Evolutionary conservation across 352 stramenopile genomes (phyloP).

Genomic region (Globisporangium alternatum): DNA sequence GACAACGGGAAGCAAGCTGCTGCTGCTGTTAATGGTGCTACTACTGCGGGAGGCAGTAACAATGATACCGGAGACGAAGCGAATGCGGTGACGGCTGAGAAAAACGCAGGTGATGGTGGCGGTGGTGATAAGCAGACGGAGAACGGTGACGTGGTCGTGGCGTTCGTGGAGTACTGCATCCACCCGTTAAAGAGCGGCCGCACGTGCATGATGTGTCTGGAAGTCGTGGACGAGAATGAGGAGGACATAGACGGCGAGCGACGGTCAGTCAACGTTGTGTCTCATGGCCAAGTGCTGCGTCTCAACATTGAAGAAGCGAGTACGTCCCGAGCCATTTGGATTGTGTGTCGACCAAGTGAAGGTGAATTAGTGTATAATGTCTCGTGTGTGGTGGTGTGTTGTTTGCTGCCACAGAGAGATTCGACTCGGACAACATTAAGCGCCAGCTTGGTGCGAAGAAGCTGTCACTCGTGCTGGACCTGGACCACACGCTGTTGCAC

Average conservation of each 20-base stretch:
- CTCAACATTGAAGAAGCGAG: constrained; percentile 96
- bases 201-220: constrained; percentile 81
- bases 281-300: constrained; percentile 89
- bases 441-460: constrained; percentile 88
- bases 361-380: constrained; percentile 39
- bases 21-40: not conserved
- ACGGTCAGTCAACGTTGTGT: constrained; percentile 73
- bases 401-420: constrained; percentile 60
- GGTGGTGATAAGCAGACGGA: not conserved
- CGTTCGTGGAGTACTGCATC: constrained; percentile 77
- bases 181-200: constrained; percentile 70
- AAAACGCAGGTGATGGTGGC: not conserved
- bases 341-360: too few relatives aligned
- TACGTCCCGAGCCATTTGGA: constrained; percentile 39
- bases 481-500: constrained; percentile 97
- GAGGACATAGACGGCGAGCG: constrained; percentile 53
- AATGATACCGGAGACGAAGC: not conserved
- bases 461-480: constrained; percentile 94
- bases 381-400: constrained; percentile 16
- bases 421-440: constrained; percentile 82
- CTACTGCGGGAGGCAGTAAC: not conserved
- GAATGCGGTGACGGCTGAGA: constrained; percentile 8
- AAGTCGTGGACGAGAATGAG: constrained; percentile 64
- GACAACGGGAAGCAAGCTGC: not conserved
- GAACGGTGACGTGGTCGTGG: constrained; percentile 25